Base-by-base conservation (phyloP, 2,329 filamentous ascomycete genomes). In the Fusarium sp. region DNA sequence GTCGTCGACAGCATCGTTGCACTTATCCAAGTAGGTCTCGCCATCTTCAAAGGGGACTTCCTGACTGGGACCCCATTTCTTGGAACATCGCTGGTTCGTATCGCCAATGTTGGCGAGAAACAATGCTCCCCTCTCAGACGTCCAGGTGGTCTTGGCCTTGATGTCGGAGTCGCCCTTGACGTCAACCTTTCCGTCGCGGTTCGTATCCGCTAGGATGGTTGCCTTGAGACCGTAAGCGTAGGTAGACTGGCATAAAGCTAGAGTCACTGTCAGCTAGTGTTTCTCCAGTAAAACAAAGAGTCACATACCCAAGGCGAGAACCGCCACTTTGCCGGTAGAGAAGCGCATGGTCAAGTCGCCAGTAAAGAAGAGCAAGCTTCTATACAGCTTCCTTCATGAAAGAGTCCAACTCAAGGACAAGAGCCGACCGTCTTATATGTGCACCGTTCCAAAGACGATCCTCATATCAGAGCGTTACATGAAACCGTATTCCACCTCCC, bases 21-120 rank as follows among this genome's bases (percentile, higher is more conserved):
- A 84, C 8, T 70, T 25, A 7, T 71, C 77, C 3, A 84, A 63
- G 22, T 79, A 79, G 18, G 77, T 69, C 52, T 76, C 73, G 16
- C 33, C 33, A 22, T 25, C 33, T 36, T 36, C 31, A 11, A 16
- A 36, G 20, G 54, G 13, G 54, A 36, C 6, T 36, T 25, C n/a
- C 18, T 38, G 50, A 40, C 18, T 40, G 56, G 36, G 57, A 65
- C 9, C 9, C 47, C 25, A 68, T 36, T 60, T 38, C 13, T 68
- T 73, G 0, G 80, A 76, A 57, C 82, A 84, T 6, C 83, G 80
- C 6, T 50, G 35, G 31, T 75, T 57, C 0, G 77, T 79, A 45
- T 85, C 83, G 13, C 81, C 83, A 3, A 84, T 80, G 29, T 83
- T 83, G 2, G 83, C 75, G 0, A 85, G 77, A 35, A 85, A 81